A percentile compares a stretch with the other conserved stretches of the same genome.
Evolutionary conservation across 1,284 basidiomycete genomes (phyloP).

Genomic region (Naganishia albida): DNA sequence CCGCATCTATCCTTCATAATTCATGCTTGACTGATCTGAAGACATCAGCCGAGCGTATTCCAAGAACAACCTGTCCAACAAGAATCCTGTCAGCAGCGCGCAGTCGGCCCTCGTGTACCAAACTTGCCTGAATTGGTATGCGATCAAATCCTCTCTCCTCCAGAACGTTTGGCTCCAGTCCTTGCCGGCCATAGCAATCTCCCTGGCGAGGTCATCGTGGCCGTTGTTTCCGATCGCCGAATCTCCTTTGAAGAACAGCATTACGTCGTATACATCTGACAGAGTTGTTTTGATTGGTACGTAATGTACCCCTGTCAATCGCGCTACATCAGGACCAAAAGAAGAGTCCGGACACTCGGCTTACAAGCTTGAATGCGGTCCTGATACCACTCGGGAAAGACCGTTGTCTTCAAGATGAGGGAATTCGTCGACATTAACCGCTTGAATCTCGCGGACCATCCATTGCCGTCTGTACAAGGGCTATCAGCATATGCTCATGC

Average conservation of each 20-base stretch:
- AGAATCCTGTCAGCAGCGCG: no score
- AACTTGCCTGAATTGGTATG: conserved; percentile 59
- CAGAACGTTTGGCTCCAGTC: conserved; percentile 65
- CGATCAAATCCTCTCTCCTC: conserved; percentile 65
- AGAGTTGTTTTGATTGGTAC: conserved; percentile 62
- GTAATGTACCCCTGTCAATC: conserved; percentile 62
- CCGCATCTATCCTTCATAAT: conserved; percentile 9
- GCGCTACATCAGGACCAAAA: not conserved
- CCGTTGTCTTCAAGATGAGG: conserved; percentile 55
- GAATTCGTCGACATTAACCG: conserved; percentile 53
- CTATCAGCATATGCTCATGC: not conserved
- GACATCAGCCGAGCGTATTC: conserved; percentile 24
- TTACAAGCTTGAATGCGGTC: conserved; percentile 42
- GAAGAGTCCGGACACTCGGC: conserved; percentile 11
- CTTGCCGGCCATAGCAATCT: conserved; percentile 62
- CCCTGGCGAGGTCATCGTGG: conserved; percentile 61
- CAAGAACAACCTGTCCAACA: conserved; percentile 11
- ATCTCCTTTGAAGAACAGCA: conserved; percentile 63
- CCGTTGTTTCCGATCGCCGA: conserved; percentile 53
- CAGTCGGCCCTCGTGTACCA: no score
- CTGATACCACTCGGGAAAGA: conserved; percentile 56
- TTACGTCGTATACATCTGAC: conserved; percentile 61
- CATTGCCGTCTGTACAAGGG: conserved; percentile 52
- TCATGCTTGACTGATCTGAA: conserved; percentile 2
- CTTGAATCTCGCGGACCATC: conserved; percentile 52